Percentiles rank a stretch among this genome's conserved stretches.
Conservation (phyloP, 2,329 filamentous ascomycete species). For the Penicillium sp. region DNA sequence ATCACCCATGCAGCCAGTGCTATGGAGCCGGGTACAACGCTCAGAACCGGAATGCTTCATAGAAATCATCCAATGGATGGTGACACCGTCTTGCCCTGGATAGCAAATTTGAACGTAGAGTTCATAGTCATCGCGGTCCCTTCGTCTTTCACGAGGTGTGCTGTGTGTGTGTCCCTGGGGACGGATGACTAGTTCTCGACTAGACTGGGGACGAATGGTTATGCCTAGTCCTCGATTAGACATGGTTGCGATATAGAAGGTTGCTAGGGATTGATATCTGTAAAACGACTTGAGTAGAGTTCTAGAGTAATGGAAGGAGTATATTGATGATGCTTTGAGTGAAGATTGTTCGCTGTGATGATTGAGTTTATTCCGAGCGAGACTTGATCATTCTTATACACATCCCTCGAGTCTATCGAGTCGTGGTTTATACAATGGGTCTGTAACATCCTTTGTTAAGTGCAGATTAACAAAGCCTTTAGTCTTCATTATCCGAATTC, state of each 20-base stretch:
- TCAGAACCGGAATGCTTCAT: not conserved
- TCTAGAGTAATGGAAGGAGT: not conserved
- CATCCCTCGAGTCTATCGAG: not conserved
- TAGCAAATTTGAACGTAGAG: conserved; percentile 1
- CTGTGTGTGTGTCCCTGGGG: not conserved
- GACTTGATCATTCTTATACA: conserved; percentile 1
- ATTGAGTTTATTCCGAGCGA: not conserved
- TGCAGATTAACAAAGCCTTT: not conserved
- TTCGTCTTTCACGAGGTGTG: not conserved
- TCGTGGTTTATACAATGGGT: not conserved
- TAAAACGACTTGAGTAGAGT: not conserved
- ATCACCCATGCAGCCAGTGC: not conserved
- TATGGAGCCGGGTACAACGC: not conserved
- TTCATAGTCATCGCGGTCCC: not conserved
- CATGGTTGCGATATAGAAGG: not conserved
- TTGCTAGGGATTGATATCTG: not conserved
- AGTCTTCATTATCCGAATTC: not conserved
- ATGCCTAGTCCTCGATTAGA: not conserved
- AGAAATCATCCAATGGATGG: conserved; percentile 1
- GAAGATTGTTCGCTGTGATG: not conserved
- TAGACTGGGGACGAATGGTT: not conserved
- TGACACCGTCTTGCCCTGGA: not conserved
- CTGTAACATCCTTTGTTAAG: not conserved
- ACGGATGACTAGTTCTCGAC: not conserved
- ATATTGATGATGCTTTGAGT: not conserved